These are phyloP conservation scores for Austroboletus festivus DNA, from an alignment of 768 basidiomycete genomes.

Conservation along the genomic window DNA sequence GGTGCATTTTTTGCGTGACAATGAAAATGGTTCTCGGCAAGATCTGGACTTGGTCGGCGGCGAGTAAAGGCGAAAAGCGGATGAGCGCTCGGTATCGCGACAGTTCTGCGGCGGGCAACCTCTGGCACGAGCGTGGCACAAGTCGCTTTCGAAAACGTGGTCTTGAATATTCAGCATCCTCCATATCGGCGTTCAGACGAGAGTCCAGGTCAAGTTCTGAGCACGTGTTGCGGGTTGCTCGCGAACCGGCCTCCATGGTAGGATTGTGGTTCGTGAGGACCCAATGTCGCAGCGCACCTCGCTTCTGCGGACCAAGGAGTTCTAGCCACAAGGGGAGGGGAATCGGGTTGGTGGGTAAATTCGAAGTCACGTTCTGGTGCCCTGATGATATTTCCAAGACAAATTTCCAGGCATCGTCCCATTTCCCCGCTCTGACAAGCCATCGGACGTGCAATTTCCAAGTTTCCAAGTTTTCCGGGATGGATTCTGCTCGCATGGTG, in stretches of 20 bases:
- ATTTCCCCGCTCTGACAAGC: slow-evolving; percentile 52
- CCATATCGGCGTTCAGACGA: background rate
- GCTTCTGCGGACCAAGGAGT: slow-evolving; percentile 47
- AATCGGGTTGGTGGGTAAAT: slow-evolving; percentile 14
- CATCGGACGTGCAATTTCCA: slow-evolving; percentile 54
- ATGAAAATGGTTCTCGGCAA: slow-evolving; percentile 43
- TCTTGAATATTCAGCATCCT: background rate
- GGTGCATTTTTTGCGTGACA: slow-evolving; percentile 47
- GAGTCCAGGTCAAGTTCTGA: background rate
- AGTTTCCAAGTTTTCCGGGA: slow-evolving; percentile 51
- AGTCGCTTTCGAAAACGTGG: slow-evolving; percentile 9
- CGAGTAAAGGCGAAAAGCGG: slow-evolving; percentile 39
- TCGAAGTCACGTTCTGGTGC: slow-evolving; percentile 4
- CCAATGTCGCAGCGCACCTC: slow-evolving; percentile 31
- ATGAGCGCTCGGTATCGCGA: slow-evolving; percentile 39
- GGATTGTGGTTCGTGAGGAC: slow-evolving; percentile 2
- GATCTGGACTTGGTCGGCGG: slow-evolving; percentile 33
- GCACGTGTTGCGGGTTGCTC: background rate
- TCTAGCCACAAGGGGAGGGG: slow-evolving; percentile 60
- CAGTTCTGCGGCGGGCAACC: slow-evolving; percentile 8
- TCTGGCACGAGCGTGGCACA: slow-evolving; percentile 13
- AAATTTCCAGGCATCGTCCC: slow-evolving; percentile 56
- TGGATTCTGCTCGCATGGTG: slow-evolving; percentile 42
- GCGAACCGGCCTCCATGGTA: background rate
- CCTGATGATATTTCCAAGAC: slow-evolving; percentile 26